A percentile compares a stretch with the other conserved stretches of the same genome.
Conservation (phyloP, 2,329 filamentous ascomycete species). For the Pseudopithomyces chartarum region DNA sequence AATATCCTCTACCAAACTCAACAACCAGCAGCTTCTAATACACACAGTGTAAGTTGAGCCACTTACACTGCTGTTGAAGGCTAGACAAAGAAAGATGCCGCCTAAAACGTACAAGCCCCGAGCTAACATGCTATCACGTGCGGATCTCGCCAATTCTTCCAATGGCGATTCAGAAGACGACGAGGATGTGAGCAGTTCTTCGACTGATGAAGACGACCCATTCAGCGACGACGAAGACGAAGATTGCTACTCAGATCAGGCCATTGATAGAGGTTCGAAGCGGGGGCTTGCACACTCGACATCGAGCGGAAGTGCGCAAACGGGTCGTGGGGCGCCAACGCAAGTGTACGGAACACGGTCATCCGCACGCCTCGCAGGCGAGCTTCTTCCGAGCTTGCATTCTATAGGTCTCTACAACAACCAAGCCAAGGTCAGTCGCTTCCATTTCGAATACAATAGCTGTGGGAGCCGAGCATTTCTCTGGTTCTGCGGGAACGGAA, state of each 20-base stretch:
- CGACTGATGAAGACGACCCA: slow-evolving; percentile 9
- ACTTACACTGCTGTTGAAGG: slow-evolving; percentile 3
- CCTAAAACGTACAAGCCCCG: slow-evolving; percentile 3
- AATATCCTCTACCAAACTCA: background rate
- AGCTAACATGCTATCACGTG: slow-evolving; percentile 30
- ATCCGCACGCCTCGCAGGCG: background rate
- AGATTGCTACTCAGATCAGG: slow-evolving; percentile 8
- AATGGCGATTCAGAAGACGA: slow-evolving; percentile 16
- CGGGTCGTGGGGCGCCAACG: background rate
- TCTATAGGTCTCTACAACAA: background rate
- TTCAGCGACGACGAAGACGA: slow-evolving; percentile 9
- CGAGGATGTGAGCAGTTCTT: slow-evolving; percentile 15
- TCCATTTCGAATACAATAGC: too few species aligned
- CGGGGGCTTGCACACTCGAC: slow-evolving; percentile 1
- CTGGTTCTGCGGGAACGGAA: too few species aligned
- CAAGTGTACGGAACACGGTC: background rate
- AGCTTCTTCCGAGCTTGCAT: background rate
- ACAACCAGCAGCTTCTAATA: background rate
- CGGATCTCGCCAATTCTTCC: slow-evolving; percentile 25
- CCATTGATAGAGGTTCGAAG: background rate
- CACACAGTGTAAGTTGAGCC: slow-evolving; percentile 4
- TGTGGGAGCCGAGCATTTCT: too few species aligned
- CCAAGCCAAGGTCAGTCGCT: background rate
- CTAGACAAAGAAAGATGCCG: slow-evolving; percentile 21
- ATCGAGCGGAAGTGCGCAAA: too few species aligned